A percentile compares a stretch with the other conserved stretches of the same genome.
phyloP scores from a whole-genome alignment of 306 rosid genomes.

The Hippophae gyantsensis region DNA sequence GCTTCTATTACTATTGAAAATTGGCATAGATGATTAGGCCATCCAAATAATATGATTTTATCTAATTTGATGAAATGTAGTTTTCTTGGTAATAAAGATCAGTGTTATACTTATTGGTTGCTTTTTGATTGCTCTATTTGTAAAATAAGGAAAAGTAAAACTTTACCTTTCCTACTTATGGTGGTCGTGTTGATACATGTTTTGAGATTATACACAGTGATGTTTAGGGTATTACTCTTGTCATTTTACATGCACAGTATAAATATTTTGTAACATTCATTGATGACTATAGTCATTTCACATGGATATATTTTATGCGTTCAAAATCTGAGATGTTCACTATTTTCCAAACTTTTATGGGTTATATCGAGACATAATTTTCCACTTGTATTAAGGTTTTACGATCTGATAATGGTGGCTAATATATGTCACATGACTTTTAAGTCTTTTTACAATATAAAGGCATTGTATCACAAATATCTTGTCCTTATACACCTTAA shows the following conservation, averaged over 20 bases:
- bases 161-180: too few species aligned
- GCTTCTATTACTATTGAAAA: too few species aligned
- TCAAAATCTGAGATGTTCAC: too few species aligned
- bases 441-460: neutral
- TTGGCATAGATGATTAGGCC: too few species aligned
- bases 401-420: too few species aligned
- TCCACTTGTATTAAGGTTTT: neutral
- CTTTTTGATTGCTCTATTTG: neutral
- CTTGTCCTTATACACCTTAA: constrained; percentile 4
- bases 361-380: constrained; percentile 7
- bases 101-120: neutral
- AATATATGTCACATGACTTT: too few species aligned
- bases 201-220: too few species aligned
- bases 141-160: neutral
- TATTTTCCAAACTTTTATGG: neutral
- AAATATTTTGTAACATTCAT: constrained; percentile 2
- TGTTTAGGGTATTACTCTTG: too few species aligned
- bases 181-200: too few species aligned
- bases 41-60: too few species aligned
- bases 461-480: neutral
- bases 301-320: too few species aligned
- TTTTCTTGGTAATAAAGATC: neutral
- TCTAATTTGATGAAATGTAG: neutral
- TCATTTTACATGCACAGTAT: too few species aligned
- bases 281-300: neutral